Base-by-base conservation (phyloP, 73 alveolate genomes). In the Breviolum minutum region DNA sequence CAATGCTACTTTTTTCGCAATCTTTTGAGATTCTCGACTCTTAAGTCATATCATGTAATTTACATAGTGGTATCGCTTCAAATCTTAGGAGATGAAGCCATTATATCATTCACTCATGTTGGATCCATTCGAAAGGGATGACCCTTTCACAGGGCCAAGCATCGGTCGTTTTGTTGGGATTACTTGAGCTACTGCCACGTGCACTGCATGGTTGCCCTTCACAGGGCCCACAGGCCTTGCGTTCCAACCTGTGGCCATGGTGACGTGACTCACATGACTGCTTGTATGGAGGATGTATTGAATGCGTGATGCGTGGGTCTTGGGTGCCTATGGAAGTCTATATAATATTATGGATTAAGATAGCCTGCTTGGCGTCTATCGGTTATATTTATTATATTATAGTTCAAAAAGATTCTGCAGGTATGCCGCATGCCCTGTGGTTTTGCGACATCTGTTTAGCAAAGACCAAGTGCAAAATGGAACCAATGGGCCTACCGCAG, bases 161-260 rank as follows among this genome's bases (percentile, higher is more conserved):
- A 40, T 6, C 92, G 94, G 94, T 16, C 94, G 79, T 79, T 86
- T 86, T 24, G 63, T 63, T 62, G 79, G 64, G 62, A 86, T 63
- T 30, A 79, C 80, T 80, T 83, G 92, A 22, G 92, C 92, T 27
- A 61, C 63, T 60, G 96, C 86, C 22, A 73, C 97, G 77, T 82
- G 88, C 26, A 74, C 98, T 66, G 98, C 98, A 62, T 92, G 98
- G 90, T 81, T 76, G 76, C 81, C 98, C 98, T 92, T 92, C 82
- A 92, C 98, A 66, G 98, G 98, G 54, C 98, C 98, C 19, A 68
- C 61, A 22, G 97, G 87, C 81, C 98, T 66, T 8, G 98, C 86
- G 80, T 92, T 92, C 98, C 98, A 92, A 27, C 98, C 98, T 74
- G 71, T 11, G 61, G 70, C 24, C n/a, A 14, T 22, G 77, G 77